Evolutionary conservation across 2,329 filamentous ascomycete species (phyloP), one percentile per base, ranked within the genome.

Genomic region (Cladosporium phlei): DNA sequence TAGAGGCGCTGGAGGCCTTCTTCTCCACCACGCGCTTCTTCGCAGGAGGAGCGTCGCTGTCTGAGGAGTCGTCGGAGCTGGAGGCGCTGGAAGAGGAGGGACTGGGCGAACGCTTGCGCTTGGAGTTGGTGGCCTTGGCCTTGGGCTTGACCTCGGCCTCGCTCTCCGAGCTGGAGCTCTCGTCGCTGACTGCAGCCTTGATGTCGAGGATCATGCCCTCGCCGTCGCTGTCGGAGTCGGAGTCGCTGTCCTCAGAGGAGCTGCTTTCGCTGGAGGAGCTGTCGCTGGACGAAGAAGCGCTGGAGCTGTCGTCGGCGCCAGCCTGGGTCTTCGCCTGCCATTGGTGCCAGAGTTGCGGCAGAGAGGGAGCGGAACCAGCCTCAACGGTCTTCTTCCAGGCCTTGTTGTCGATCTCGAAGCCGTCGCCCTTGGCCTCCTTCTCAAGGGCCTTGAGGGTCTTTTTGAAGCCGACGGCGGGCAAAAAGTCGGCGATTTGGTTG

Each of bases 391-490:
- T 27, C 45, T 48, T 16, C 53, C 45, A 47, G 19, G 27, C 27
- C 27, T 32, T 52, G 9, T 39, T 48, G 33, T 56, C 46, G n/a
- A 63, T 49, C 7, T 51, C 28, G 17, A 62, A 33, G 19, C 55
- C 59, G n/a, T 60, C 55, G 37, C 57, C 58, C 44, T 57, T 53
- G 11, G 63, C 61, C 42, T 66, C 62, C 27, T 60, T 60, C 24
- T 57, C 38, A 14, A 66, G 49, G 3, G 59, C 54, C 21, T 50
- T 52, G 22, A 59, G 52, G 3, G 61, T 60, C 50, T 63, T 61
- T 19, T 52, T 51, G 51, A 59, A 66, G 16, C 61, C 61, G 37
- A 63, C 52, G 37, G 57, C 53, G 25, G 57, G 51, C 37, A 66
- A 51, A 49, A 63, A 62, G 38, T 59, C 55, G 3, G 54, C 54